A percentile compares a stretch with the other conserved stretches of the same genome.
phyloP scores from a whole-genome alignment of 768 basidiomycete genomes.

The Bullera alba region DNA sequence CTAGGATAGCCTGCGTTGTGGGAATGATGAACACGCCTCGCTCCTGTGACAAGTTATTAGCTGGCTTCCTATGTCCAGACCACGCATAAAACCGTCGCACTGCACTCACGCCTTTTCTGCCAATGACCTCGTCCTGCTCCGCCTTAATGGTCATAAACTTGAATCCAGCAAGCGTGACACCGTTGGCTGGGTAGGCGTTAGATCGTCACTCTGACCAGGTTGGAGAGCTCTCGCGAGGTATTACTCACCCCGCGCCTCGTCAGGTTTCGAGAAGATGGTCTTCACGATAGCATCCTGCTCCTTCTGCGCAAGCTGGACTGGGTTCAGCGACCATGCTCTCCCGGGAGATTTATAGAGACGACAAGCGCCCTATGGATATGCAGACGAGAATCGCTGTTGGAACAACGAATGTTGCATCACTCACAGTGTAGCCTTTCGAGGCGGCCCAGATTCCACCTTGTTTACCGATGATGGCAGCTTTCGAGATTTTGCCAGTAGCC shows the following conservation, averaged over 20 bases:
- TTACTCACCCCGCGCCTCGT: conserved; percentile 46
- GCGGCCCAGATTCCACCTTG: conserved; percentile 72
- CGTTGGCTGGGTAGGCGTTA: conserved; percentile 47
- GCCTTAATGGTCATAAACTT: conserved; percentile 69
- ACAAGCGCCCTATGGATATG: not conserved
- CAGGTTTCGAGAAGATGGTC: conserved; percentile 50
- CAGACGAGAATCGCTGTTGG: no score
- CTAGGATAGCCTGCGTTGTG: conserved; percentile 77
- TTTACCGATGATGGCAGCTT: conserved; percentile 69
- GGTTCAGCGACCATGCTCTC: not conserved
- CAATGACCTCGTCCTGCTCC: conserved; percentile 56
- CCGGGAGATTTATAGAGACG: not conserved
- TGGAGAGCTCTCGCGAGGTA: not conserved
- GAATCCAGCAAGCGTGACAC: conserved; percentile 59
- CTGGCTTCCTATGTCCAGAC: not conserved
- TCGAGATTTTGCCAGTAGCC: conserved; percentile 62
- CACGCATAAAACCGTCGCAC: not conserved
- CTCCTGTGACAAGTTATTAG: conserved; percentile 51
- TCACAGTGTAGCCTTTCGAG: conserved; percentile 56
- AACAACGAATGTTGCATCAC: no score
- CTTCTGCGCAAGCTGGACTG: conserved; percentile 54
- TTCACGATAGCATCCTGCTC: conserved; percentile 60
- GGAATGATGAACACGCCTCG: conserved; percentile 70
- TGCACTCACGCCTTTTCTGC: conserved; percentile 71
- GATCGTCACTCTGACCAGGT: not conserved